Conservation (phyloP, 2,329 filamentous ascomycete species). For the Fusarium clavum region DNA sequence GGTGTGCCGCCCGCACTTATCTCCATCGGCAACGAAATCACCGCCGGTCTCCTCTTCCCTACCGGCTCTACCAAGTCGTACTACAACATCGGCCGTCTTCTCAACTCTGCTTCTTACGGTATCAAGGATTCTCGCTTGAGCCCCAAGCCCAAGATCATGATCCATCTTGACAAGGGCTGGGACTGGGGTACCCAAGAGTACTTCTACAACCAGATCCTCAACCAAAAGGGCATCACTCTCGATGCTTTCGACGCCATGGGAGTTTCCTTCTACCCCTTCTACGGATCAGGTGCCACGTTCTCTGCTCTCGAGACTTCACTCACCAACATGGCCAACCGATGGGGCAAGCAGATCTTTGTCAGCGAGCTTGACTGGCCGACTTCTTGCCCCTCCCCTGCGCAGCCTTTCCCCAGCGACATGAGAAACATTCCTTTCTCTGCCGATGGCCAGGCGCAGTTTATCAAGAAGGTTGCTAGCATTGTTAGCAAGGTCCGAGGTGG, state of each 20-base stretch:
- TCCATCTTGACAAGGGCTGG: constrained; percentile 83
- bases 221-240: constrained; percentile 59
- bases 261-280: constrained; percentile 80
- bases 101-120: constrained; percentile 72
- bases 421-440: constrained; percentile 70
- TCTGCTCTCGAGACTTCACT: constrained; percentile 66
- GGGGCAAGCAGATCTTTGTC: constrained; percentile 74
- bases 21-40: constrained; percentile 80
- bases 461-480: constrained; percentile 68
- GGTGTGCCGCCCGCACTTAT: constrained; percentile 70
- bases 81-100: constrained; percentile 70
- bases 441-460: constrained; percentile 71
- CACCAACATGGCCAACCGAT: constrained; percentile 68
- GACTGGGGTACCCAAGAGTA: constrained; percentile 73
- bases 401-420: constrained; percentile 70
- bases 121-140: constrained; percentile 71
- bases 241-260: constrained; percentile 78
- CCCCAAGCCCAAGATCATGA: constrained; percentile 74
- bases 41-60: constrained; percentile 73
- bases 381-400: constrained; percentile 67
- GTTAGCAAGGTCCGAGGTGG: constrained; percentile 66
- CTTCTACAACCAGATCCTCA: constrained; percentile 71
- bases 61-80: constrained; percentile 64
- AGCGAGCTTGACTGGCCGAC: constrained; percentile 79
- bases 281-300: constrained; percentile 69